Conservation (phyloP, 208 protist genomes). For the Crithidia brevicula region DNA sequence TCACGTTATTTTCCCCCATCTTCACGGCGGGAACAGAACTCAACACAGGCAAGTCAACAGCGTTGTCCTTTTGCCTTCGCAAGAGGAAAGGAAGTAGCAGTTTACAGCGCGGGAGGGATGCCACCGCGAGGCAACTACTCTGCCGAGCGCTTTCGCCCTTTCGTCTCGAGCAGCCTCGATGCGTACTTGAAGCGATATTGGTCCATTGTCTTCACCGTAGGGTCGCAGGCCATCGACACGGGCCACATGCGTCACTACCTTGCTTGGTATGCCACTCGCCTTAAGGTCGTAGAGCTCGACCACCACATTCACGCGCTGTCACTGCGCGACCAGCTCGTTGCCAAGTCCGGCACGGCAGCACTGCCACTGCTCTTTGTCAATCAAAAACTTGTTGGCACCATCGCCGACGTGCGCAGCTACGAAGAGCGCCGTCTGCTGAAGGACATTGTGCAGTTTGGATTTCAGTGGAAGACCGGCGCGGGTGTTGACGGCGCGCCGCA, state of each 20-base stretch:
- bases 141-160: constrained; percentile 52
- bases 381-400: constrained; percentile 74
- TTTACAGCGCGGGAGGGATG: no score
- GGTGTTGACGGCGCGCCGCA: constrained; percentile 37
- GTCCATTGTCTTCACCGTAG: constrained; percentile 85
- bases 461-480: constrained; percentile 80
- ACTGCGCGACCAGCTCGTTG: constrained; percentile 62
- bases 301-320: constrained; percentile 72
- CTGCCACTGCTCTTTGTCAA: constrained; percentile 91
- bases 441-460: constrained; percentile 90
- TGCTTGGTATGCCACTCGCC: constrained; percentile 85
- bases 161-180: constrained; percentile 59
- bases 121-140: constrained; percentile 1
- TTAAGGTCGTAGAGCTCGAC: constrained; percentile 88
- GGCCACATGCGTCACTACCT: constrained; percentile 90
- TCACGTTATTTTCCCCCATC: no score
- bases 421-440: constrained; percentile 80
- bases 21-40: no score
- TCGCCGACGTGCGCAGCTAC: constrained; percentile 63
- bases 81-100: no score
- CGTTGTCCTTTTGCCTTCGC: no score
- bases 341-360: constrained; percentile 41
- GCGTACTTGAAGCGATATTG: constrained; percentile 84
- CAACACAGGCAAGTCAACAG: no score
- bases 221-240: constrained; percentile 70